phyloP scores from a whole-genome alignment of 2,329 filamentous ascomycete species.

The Exophiala oligosperma region DNA sequence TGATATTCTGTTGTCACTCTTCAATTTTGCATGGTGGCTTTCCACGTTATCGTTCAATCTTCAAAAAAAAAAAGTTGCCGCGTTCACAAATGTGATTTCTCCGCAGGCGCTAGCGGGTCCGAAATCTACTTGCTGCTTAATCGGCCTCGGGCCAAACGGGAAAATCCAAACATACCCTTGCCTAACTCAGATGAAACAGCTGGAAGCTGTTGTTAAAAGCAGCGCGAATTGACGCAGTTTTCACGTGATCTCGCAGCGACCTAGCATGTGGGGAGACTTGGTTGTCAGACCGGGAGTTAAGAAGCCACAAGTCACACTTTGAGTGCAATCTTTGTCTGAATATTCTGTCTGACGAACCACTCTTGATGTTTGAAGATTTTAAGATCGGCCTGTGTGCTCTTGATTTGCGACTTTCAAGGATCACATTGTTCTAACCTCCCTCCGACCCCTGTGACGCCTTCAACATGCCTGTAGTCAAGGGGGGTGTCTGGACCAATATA shows the following conservation, averaged over 20 bases:
- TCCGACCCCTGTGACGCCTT: background rate
- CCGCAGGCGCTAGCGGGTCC: background rate
- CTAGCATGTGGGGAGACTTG: too few relatives aligned
- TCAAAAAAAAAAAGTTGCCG: background rate
- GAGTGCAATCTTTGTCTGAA: background rate
- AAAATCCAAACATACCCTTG: too few relatives aligned
- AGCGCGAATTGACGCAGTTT: background rate
- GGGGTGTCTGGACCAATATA: conserved; percentile 69
- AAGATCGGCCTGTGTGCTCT: background rate
- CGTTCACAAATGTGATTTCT: background rate
- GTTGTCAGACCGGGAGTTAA: too few relatives aligned
- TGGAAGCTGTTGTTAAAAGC: background rate
- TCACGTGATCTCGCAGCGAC: background rate
- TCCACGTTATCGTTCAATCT: background rate
- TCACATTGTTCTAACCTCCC: too few relatives aligned
- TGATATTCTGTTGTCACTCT: background rate
- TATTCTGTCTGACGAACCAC: background rate
- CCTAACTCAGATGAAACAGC: too few relatives aligned
- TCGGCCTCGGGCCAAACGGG: too few relatives aligned
- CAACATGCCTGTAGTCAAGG: conserved; percentile 65
- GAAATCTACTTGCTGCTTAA: background rate
- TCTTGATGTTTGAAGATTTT: background rate
- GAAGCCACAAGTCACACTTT: too few relatives aligned
- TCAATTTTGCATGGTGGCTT: too few relatives aligned
- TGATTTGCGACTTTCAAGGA: background rate